Evolutionary conservation across 2,329 filamentous ascomycete species (phyloP), one percentile per base, ranked within the genome.

Genomic region (Colletotrichum australisinense): DNA sequence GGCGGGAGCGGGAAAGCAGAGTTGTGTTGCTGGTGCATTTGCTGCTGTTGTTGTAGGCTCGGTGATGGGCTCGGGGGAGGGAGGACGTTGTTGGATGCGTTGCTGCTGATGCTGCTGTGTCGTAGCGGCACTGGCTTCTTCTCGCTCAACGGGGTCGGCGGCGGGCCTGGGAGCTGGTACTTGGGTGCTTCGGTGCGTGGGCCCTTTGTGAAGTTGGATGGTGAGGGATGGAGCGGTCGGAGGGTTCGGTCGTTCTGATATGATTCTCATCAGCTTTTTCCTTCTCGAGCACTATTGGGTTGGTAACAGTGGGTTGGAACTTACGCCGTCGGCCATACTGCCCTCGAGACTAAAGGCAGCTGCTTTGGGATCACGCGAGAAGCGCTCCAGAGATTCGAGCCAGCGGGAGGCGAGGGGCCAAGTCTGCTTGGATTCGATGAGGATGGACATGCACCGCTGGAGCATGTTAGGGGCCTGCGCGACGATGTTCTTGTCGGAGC

Each of bases 401-500:
- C 88, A 89, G 7, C 86, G 84, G n/a, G 82, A 81, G 1, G 88
- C 87, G 7, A 89, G 80, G 1, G 88, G 87, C 88, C 88, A 89
- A 16, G 87, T 84, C 52, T 85, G 81, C 69, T 84, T 85, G 77
- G 86, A 87, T 65, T 88, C 86, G 46, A 83, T 81, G 4, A 89
- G 79, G 9, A 89, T 87, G 3, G 74, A 76, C 26, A 87, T 83
- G 38, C 83, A 85, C 9, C 84, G 81, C 24, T 83, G 80, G 8
- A 88, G 85, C 81, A 89, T 89, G 52, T 78, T 77, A 2, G 84
- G 83, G 3, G 86, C 86, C 52, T 84, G 81, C 19, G 79, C 79
- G 46, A 81, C 79, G 38, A 87, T 83, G 4, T 60, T 67, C 4
- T 78, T 77, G 55, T 88, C 85, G 7, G 83, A 82, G 66, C 84